Percentiles rank a stretch among this genome's conserved stretches.
Evolutionary conservation across 768 basidiomycete genomes (phyloP).

Genomic region (Phlebiopsis gigantea): DNA sequence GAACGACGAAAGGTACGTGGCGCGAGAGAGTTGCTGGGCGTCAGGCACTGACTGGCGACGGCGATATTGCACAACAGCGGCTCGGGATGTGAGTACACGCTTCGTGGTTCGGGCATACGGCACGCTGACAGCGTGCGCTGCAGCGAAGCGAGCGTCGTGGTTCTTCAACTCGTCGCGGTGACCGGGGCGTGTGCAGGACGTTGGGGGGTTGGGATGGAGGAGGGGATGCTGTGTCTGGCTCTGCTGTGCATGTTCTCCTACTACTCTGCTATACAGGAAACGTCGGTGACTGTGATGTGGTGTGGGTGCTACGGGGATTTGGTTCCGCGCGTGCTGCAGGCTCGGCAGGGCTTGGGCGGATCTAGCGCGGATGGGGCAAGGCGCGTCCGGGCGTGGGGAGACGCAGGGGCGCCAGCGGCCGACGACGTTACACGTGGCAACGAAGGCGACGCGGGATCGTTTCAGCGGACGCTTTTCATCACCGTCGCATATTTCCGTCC

Average conservation of each 20-base stretch:
- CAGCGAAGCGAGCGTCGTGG: conserved; percentile 90
- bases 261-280: neutral
- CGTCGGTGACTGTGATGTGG: neutral
- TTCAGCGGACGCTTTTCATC: conserved; percentile 21
- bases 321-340: neutral
- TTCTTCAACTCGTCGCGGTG: conserved; percentile 85
- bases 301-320: neutral
- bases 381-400: conserved; percentile 5
- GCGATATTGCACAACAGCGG: conserved; percentile 1
- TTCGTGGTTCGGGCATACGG: neutral
- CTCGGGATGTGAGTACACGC: conserved; percentile 18
- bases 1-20: conserved; percentile 63
- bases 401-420: conserved; percentile 15
- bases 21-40: neutral
- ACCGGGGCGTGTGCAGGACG: conserved; percentile 16
- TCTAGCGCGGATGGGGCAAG: neutral
- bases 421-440: conserved; percentile 24
- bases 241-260: neutral
- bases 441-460: conserved; percentile 17
- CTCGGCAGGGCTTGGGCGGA: neutral
- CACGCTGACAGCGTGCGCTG: conserved; percentile 4
- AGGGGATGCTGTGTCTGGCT: conserved; percentile 18
- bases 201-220: conserved; percentile 13
- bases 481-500: conserved; percentile 13
- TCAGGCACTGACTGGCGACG: neutral